phyloP scores from a whole-genome alignment of 345 rosid genomes.

The Turnera subulata region DNA sequence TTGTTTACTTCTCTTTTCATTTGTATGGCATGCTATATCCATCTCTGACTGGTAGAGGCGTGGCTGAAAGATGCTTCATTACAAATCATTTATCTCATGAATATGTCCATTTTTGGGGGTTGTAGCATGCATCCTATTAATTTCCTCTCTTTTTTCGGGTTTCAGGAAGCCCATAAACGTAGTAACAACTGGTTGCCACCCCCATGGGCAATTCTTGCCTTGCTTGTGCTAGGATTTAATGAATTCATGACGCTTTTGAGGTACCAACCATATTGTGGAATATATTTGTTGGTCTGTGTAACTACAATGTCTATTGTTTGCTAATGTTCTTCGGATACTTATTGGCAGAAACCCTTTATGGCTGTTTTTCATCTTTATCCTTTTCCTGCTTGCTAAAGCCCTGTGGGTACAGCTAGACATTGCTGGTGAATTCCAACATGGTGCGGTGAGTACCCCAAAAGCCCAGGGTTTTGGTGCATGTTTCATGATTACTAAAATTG shows the following conservation, averaged over 20 bases:
- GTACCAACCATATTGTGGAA: slow-evolving; percentile 28
- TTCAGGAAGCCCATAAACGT: slow-evolving; percentile 94
- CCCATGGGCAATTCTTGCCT: slow-evolving; percentile 95
- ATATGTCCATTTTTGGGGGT: background rate
- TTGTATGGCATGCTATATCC: background rate
- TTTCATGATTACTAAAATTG: too few species aligned
- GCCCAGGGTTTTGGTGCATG: too few species aligned
- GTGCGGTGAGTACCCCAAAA: slow-evolving; percentile 77
- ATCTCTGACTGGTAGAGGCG: too few species aligned
- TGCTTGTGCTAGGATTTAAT: slow-evolving; percentile 84
- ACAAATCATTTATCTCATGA: background rate
- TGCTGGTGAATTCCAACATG: slow-evolving; percentile 77
- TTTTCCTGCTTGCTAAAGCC: slow-evolving; percentile 71
- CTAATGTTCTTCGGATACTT: slow-evolving; percentile 14
- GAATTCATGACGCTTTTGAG: slow-evolving; percentile 98
- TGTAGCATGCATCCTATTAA: background rate
- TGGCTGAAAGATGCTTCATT: too few species aligned
- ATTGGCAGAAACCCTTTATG: slow-evolving; percentile 87
- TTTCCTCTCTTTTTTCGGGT: slow-evolving; percentile 13
- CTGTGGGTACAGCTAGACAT: slow-evolving; percentile 93
- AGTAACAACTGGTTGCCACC: slow-evolving; percentile 98
- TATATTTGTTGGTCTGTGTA: background rate
- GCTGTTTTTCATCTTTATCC: slow-evolving; percentile 62
- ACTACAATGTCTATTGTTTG: background rate
- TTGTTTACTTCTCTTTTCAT: background rate